phyloP scores from a whole-genome alignment of 108 stramenopile species.

The Cafeteria roenbergensis region DNA sequence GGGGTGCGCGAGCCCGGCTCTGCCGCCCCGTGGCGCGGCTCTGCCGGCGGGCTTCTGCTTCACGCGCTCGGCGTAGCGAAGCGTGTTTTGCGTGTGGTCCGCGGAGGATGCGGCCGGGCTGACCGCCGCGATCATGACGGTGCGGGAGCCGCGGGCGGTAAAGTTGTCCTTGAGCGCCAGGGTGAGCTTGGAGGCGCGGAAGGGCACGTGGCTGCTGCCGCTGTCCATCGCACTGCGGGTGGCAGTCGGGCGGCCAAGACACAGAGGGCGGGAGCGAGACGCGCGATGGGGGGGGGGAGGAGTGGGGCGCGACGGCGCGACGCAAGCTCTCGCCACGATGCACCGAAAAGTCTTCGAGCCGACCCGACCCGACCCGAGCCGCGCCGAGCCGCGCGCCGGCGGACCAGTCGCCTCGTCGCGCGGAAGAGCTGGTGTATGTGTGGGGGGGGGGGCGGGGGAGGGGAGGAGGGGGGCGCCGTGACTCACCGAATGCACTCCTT shows the following conservation, averaged over 20 bases:
- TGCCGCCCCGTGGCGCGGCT: not conserved
- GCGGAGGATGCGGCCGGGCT: constrained; percentile 73
- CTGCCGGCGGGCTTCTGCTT: constrained; percentile 55
- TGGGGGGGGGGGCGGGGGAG: no score
- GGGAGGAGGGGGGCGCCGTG: no score
- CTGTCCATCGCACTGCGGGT: constrained; percentile 59
- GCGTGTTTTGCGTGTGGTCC: constrained; percentile 93
- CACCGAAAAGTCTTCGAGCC: no score
- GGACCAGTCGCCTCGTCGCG: no score
- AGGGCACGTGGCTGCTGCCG: constrained; percentile 79
- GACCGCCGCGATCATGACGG: constrained; percentile 94
- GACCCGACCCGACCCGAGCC: no score
- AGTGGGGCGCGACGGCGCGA: no score
- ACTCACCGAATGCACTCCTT: constrained; percentile 81
- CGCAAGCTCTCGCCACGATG: no score
- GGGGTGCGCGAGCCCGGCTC: not conserved
- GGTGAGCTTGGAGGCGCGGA: constrained; percentile 91
- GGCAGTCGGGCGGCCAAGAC: not conserved
- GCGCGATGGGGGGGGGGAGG: no score
- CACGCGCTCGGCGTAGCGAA: constrained; percentile 86
- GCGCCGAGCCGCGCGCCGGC: no score
- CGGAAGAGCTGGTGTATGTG: no score
- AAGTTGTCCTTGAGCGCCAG: constrained; percentile 92
- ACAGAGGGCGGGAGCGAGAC: no score
- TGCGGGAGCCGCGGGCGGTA: constrained; percentile 66